Evolutionary conservation across 2,329 filamentous ascomycete species (phyloP).

Genomic region (Phialophora expanda): DNA sequence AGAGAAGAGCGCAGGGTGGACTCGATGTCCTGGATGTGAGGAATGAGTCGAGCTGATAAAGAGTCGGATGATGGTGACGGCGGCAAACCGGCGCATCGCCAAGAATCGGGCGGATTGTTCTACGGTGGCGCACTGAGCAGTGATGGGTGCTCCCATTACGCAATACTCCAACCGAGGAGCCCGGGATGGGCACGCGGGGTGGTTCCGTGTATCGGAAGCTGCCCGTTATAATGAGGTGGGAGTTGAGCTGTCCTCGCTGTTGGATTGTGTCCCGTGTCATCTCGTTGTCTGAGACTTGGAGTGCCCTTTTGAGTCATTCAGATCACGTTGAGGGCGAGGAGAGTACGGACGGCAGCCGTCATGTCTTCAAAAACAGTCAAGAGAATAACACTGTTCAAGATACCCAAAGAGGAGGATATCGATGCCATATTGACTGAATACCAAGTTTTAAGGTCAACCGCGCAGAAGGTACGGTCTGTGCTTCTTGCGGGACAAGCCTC

Average conservation of each 20-base stretch:
- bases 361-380: conserved; percentile 46
- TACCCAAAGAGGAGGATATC: conserved; percentile 54
- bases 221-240: neutral
- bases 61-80: conserved; percentile 16
- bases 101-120: neutral
- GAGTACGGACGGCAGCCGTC: neutral
- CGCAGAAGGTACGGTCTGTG: conserved; percentile 49
- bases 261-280: too few species aligned
- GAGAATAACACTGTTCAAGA: conserved; percentile 61
- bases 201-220: conserved; percentile 14
- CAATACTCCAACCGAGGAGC: neutral
- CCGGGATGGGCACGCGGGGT: neutral
- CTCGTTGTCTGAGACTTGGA: neutral
- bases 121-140: conserved; percentile 4
- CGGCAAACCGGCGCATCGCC: conserved; percentile 10
- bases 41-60: conserved; percentile 28
- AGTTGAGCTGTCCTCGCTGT: neutral
- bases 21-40: conserved; percentile 10
- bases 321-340: neutral
- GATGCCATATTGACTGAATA: conserved; percentile 53
- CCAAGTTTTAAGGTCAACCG: conserved; percentile 50
- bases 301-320: neutral
- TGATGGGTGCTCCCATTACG: neutral
- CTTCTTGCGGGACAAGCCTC: neutral
- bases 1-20: conserved; percentile 4